Evolutionary conservation across 306 rosid genomes (phyloP), one percentile per base, ranked within the genome.

Genomic region (Canavalia ensiformis): DNA sequence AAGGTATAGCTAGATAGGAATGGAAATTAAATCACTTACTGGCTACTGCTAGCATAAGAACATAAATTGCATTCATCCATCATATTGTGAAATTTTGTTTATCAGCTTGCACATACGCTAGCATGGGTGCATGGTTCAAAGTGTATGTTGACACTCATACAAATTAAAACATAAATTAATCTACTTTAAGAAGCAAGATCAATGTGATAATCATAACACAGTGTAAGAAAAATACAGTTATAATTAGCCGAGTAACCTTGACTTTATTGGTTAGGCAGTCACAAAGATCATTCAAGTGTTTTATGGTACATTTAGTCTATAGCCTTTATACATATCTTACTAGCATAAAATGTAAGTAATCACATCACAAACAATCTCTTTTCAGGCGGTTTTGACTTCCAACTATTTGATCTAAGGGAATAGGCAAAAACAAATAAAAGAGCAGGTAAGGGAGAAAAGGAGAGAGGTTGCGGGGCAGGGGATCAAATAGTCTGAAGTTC

Each of bases 1-100:
- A 80, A 71, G 29, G 54, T 42, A 58, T 7, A 29, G 33, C 68
- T 50, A 46, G 70, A 57, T 25, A 64, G 78, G 42, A n/a, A 68
- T 50, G 33, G 52, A 42, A 9, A 52, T 55, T 45, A 77, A 51
- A 55, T 49, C 74, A 41, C 64, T 37, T 72, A 49, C 64, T 1
- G 29, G 47, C 45, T 60, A 60, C 31, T 42, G 57, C 44, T 52
- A 68, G 42, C 81, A 72, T 55, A 73, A 75, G 77, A 83, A 77
- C 7, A 6, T 45, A 25, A 42, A 54, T 74, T 75, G 39, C 59
- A 34, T 57, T 46, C 25, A 44, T 51, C 54, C 25, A 44, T 51
- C 12, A 25, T 8, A 47, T 65, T 45, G 52, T 10, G 45, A 52
- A 65, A 44, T 71, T 51, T 31, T 41, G 51, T 54, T 12, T 8